phyloP scores from a whole-genome alignment of 345 rosid species.

The Trapa bicornis region DNA sequence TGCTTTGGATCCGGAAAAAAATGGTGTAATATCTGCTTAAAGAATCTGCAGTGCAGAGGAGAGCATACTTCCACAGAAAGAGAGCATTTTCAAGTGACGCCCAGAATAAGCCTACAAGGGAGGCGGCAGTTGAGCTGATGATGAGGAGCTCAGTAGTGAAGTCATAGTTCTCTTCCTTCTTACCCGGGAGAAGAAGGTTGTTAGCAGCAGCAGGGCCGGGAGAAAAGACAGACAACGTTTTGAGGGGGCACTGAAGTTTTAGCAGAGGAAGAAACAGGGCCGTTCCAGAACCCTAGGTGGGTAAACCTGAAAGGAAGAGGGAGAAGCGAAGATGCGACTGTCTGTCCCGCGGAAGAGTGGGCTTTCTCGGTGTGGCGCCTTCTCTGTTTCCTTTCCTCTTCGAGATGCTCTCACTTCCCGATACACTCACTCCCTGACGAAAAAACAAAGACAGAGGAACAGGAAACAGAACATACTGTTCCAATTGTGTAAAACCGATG shows the following conservation, averaged over 20 bases:
- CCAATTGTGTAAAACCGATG: neutral
- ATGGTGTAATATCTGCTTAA: neutral
- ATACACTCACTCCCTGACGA: neutral
- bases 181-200: neutral
- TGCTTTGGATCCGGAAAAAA: neutral
- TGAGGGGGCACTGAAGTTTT: neutral
- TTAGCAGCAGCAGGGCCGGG: neutral
- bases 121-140: neutral
- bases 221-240: neutral
- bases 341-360: neutral
- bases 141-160: neutral
- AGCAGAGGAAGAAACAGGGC: neutral
- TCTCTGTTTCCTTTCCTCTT: neutral
- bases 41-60: neutral
- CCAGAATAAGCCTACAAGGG: neutral
- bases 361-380: neutral
- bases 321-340: neutral
- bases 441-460: neutral
- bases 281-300: neutral
- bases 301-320: neutral
- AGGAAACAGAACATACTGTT: slow-evolving; percentile 1
- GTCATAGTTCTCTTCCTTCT: neutral
- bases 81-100: neutral
- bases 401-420: slow-evolving; percentile 1
- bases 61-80: neutral